phyloP scores from a whole-genome alignment of 148 eudicot species.

The Heliosperma pusillum region DNA sequence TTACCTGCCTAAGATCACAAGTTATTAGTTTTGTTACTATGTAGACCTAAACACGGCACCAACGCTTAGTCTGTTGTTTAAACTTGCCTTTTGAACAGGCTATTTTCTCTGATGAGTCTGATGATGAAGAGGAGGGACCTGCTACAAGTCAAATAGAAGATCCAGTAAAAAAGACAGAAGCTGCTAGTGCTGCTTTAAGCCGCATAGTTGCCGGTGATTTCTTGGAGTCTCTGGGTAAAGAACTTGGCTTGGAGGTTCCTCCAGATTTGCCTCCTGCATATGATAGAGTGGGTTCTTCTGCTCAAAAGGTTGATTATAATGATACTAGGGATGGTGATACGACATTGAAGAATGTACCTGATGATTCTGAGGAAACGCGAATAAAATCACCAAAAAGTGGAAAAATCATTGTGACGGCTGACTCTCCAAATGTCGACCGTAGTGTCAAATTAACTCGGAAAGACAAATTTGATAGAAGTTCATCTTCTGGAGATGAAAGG shows the following conservation, averaged over 20 bases:
- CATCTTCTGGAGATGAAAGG: constrained; percentile 56
- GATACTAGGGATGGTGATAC: constrained; percentile 22
- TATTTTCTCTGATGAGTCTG: constrained; percentile 90
- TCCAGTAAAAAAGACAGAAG: constrained; percentile 67
- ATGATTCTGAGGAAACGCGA: constrained; percentile 14
- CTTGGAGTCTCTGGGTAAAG: constrained; percentile 91
- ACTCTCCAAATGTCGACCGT: constrained; percentile 12
- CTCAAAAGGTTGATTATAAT: constrained; percentile 18
- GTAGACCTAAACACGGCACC: neutral
- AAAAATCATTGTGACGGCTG: constrained; percentile 1
- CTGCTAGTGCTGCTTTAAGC: constrained; percentile 70
- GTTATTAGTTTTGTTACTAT: too few species aligned
- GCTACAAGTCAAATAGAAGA: constrained; percentile 41
- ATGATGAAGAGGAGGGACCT: constrained; percentile 53
- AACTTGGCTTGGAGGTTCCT: constrained; percentile 89
- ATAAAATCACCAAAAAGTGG: constrained; percentile 11
- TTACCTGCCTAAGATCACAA: neutral
- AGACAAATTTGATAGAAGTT: constrained; percentile 27
- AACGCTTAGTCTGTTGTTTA: neutral
- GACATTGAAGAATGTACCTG: constrained; percentile 6
- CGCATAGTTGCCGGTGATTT: constrained; percentile 95
- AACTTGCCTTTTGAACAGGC: constrained; percentile 46
- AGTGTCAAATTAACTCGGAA: constrained; percentile 28
- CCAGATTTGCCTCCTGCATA: constrained; percentile 53
- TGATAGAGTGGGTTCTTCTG: constrained; percentile 26